Base-by-base conservation (phyloP, 1,284 basidiomycete species). In the Volvariella surrecta region DNA sequence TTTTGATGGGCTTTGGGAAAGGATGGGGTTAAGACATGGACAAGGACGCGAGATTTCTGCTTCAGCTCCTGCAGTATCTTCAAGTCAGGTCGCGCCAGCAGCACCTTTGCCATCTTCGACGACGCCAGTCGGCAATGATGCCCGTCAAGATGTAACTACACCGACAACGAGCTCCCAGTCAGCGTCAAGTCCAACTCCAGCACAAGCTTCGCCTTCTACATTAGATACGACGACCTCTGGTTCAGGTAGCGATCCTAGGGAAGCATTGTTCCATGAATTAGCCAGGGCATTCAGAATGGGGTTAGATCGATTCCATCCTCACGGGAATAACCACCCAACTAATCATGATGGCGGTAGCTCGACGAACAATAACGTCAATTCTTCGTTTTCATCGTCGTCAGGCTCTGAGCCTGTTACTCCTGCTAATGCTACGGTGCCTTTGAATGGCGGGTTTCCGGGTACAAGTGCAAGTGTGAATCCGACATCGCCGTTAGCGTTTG, bases 221-320 rank as follows among this genome's bases (percentile, higher is more conserved):
- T 16, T n/a, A 8, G 34, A 19, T 35, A 28, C 34, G 15, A 6
- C 34, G 7, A 16, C 34, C 34, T 7, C 7, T n/a, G 6, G 7
- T 6, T 38, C 45, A 44, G 18, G 40, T 40, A n/a, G 45, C 55
- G 82, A 76, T 52, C 74, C 73, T 40, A 62, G 79, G 37, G 74
- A 80, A 47, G 60, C 73, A 42, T 75, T 87, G 72, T 66, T 87
- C 39, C 73, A 77, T 1, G 82, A 86, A 57, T 84, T 87, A 79
- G 79, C 82, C 19, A 66, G 83, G 30, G 83, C 81, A 4, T 81
- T 87, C 53, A 82, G 82, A 52, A 63, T 82, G 40, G 82, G 82
- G 4, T 86, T 19, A 79, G 80, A 1, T 62, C 81, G 13, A 54
- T 56, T 13, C 57, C 54, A 8, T 40, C 41, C 31, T 30, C 38